Evolutionary conservation across 805 yeast genomes (phyloP).

Genomic region (Candida tammaniensis): DNA sequence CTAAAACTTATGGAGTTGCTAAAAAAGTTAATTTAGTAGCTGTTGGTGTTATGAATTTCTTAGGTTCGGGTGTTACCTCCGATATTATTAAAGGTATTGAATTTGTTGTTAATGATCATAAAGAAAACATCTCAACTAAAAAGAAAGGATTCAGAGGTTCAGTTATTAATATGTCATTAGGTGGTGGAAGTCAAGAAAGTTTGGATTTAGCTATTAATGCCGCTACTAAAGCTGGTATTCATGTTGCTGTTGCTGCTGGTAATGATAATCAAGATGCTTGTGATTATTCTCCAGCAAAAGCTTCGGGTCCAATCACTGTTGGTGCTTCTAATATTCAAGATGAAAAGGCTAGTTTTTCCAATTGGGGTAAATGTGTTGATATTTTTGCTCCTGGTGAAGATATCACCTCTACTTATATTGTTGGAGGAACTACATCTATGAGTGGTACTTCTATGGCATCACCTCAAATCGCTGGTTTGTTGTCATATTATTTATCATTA

Average conservation of each 20-base stretch:
- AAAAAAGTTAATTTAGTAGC: slow-evolving; percentile 49
- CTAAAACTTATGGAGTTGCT: slow-evolving; percentile 78
- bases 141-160: slow-evolving; percentile 55
- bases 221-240: slow-evolving; percentile 54
- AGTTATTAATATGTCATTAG: slow-evolving; percentile 61
- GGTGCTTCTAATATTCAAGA: slow-evolving; percentile 48
- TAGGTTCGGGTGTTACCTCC: slow-evolving; percentile 40
- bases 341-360: slow-evolving; percentile 50
- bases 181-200: slow-evolving; percentile 56
- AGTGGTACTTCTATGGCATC: slow-evolving; percentile 67
- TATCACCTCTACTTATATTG: slow-evolving; percentile 54
- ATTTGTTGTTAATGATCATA: slow-evolving; percentile 37
- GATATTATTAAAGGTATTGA: slow-evolving; percentile 43
- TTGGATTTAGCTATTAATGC: slow-evolving; percentile 59
- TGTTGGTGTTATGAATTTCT: slow-evolving; percentile 38
- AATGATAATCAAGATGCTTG: slow-evolving; percentile 61
- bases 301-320: slow-evolving; percentile 52
- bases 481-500: slow-evolving; percentile 55
- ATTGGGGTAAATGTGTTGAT: slow-evolving; percentile 53
- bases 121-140: slow-evolving; percentile 19
- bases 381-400: slow-evolving; percentile 57
- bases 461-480: slow-evolving; percentile 56
- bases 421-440: slow-evolving; percentile 52
- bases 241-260: slow-evolving; percentile 64
- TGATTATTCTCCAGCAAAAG: slow-evolving; percentile 58